A percentile compares a stretch with the other conserved stretches of the same genome.
phyloP scores from a whole-genome alignment of 768 basidiomycete genomes.

The Trametes cingulata region DNA sequence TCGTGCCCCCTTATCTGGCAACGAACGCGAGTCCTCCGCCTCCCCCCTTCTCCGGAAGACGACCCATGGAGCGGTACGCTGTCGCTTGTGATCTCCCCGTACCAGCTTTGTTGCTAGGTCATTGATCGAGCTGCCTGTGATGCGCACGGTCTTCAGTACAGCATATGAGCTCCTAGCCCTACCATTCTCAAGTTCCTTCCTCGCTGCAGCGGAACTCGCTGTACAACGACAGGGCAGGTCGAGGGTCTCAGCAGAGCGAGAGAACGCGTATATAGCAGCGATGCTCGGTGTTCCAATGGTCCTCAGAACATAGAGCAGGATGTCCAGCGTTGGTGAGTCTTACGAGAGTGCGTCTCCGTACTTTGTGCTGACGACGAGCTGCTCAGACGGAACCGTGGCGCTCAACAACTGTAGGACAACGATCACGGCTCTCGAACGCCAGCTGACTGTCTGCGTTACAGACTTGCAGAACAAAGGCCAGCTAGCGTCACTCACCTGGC shows the following conservation, averaged over 20 bases:
- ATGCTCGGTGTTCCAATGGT: not conserved
- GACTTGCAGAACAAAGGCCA: constrained; percentile 54
- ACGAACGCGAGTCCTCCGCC: not conserved
- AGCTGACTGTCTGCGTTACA: constrained; percentile 25
- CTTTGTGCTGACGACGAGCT: not conserved
- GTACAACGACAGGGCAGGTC: not conserved
- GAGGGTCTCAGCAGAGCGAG: constrained; percentile 13
- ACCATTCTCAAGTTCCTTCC: constrained; percentile 8
- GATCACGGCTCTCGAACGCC: no score
- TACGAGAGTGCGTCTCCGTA: not conserved
- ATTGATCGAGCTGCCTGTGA: constrained; percentile 23
- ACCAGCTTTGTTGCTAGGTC: constrained; percentile 10
- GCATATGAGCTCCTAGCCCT: constrained; percentile 18
- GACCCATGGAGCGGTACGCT: constrained; percentile 9
- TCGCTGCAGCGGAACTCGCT: constrained; percentile 3
- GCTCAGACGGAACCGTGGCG: constrained; percentile 23
- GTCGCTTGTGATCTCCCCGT: constrained; percentile 13
- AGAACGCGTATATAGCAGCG: constrained; percentile 16
- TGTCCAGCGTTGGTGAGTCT: constrained; percentile 10
- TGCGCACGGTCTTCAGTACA: constrained; percentile 17
- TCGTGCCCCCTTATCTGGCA: constrained; percentile 15
- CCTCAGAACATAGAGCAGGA: constrained; percentile 10
- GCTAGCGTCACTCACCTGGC: constrained; percentile 53
- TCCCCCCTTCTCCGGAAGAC: not conserved
- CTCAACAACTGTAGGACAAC: constrained; percentile 45